Conservation (phyloP, 2,329 filamentous ascomycete genomes). For the Cordyceps pruinosa region DNA sequence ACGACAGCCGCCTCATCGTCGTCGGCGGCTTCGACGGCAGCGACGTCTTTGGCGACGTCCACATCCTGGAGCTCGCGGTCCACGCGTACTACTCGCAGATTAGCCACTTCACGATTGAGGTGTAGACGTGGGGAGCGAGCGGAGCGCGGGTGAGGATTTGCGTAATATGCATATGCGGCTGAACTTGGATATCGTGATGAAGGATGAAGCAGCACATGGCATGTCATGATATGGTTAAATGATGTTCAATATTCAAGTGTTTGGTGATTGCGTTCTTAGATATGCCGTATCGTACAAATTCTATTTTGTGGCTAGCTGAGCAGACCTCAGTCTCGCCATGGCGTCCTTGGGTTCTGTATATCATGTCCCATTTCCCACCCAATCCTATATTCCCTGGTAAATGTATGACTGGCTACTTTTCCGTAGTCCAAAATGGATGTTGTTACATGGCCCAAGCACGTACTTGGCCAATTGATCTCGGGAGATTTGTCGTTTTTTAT, state of each 20-base stretch:
- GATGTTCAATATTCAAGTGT: neutral
- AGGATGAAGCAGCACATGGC: neutral
- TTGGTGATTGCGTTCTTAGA: neutral
- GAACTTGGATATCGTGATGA: neutral
- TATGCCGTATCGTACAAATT: constrained; percentile 1
- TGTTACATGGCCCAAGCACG: neutral
- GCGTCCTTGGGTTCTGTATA: neutral
- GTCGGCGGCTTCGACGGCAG: constrained; percentile 62
- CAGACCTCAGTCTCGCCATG: neutral
- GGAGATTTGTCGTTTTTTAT: constrained; percentile 9
- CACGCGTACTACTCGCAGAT: constrained; percentile 69
- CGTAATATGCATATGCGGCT: neutral
- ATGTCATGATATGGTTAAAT: neutral
- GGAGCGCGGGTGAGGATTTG: neutral
- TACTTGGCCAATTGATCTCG: neutral
- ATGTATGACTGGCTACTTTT: neutral
- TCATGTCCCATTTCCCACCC: neutral
- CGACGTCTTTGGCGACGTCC: constrained; percentile 62
- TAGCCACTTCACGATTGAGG: constrained; percentile 64
- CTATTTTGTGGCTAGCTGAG: neutral
- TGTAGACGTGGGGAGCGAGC: constrained; percentile 29
- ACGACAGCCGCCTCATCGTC: constrained; percentile 57
- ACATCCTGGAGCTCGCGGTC: constrained; percentile 60
- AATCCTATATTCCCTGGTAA: neutral
- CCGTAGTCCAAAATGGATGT: neutral